Evolutionary conservation across 345 rosid species (phyloP).

Genomic region (sweet orange (Citrus sinensis)): DNA sequence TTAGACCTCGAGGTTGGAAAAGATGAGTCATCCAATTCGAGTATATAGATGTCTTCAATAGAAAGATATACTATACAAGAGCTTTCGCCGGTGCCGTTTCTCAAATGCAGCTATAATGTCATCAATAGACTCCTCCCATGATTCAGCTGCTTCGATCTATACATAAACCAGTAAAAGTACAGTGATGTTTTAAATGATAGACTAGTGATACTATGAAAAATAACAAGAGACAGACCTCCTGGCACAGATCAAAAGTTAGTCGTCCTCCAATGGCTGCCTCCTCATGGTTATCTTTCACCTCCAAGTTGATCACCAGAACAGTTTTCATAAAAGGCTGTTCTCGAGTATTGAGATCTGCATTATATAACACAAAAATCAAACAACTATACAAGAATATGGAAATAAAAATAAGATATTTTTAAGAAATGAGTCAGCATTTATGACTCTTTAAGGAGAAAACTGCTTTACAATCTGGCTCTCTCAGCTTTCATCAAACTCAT

Average conservation of each 20-base stretch:
- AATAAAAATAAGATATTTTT: too few relatives aligned
- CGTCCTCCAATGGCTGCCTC: slow-evolving; percentile 94
- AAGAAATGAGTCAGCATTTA: neutral
- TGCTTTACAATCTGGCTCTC: neutral
- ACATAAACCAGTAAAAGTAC: neutral
- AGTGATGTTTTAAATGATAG: neutral
- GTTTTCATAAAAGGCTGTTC: slow-evolving; percentile 69
- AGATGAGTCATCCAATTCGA: neutral
- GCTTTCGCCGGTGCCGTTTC: slow-evolving; percentile 71
- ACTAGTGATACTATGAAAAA: neutral
- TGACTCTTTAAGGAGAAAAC: neutral
- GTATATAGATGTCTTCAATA: slow-evolving; percentile 41
- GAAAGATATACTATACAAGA: slow-evolving; percentile 69
- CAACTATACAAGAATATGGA: neutral
- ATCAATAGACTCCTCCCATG: slow-evolving; percentile 89
- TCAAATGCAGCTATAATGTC: slow-evolving; percentile 70
- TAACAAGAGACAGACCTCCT: slow-evolving; percentile 47
- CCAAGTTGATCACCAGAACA: slow-evolving; percentile 84
- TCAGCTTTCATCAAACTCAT: neutral
- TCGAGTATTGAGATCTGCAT: slow-evolving; percentile 78
- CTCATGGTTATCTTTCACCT: slow-evolving; percentile 96
- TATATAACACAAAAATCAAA: neutral
- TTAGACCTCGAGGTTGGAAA: neutral
- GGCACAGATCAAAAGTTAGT: slow-evolving; percentile 81
- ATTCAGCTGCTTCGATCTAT: slow-evolving; percentile 74